Evolutionary conservation across 2,329 filamentous ascomycete species (phyloP), one percentile per base, ranked within the genome.

Genomic region (Beauveria sp.): DNA sequence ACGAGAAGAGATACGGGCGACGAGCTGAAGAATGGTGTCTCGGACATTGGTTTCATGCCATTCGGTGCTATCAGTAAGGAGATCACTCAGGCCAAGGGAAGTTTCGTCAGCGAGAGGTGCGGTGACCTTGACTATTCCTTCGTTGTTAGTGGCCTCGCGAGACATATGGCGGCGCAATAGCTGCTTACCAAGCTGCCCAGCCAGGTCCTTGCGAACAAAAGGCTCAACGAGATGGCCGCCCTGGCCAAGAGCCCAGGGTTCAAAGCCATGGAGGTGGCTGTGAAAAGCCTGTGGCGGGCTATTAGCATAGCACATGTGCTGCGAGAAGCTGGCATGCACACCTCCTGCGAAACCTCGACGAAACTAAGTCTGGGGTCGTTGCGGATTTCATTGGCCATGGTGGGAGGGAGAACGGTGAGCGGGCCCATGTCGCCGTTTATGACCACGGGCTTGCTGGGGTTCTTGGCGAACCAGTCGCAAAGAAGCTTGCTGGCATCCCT

Each of bases 1-100:
- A 4, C 73, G 69, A 57, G 69, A 69, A 0, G 69, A 70, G 46
- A 67, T 63, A 46, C 64, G 65, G 14, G 65, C 64, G 34, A 67
- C 57, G 24, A 67, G 52, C 20, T 61, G 54, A 8, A 64, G 55
- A 7, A 64, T 63, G 5, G 51, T 51, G 10, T 61, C 47, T 10
- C 60, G 62, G 16, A 65, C 54, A 22, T 61, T 40, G 44, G 63
- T 53, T 8, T 44, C 51, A 12, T 63, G 61, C 63, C 63, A 66
- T 50, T 65, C 60, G 20, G 50, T 40, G 56, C 56, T 59, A 12
- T 60, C 53, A 22, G 26, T 52, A 3, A 62, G 24, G 18, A 62
- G 52, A 28, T 60, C 61, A 10, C 46, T 37, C 18, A 62, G 52
- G 16, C 43, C 52, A 24, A 62, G 44, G 1, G 44, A 59, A 16